These are phyloP conservation scores for Mycena chlorophos DNA, from an alignment of 768 basidiomycete genomes.

Conservation along the genomic window DNA sequence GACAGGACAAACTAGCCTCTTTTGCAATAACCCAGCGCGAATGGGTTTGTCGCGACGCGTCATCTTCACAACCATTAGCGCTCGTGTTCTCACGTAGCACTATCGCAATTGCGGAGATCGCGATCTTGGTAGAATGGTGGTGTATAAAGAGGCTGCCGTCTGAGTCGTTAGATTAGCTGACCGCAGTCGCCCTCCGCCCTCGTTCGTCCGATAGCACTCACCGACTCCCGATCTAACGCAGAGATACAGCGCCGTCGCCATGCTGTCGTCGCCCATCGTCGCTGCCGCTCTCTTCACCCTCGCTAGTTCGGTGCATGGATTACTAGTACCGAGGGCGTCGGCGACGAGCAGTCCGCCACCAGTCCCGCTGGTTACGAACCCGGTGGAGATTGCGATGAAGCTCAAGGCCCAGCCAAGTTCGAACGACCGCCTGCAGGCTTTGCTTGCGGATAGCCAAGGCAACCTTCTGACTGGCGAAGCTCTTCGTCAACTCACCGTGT, in stretches of 20 bases:
- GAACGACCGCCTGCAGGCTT: conserved; percentile 15
- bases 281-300: not conserved
- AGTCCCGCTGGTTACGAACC: not conserved
- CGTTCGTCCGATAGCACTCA: not conserved
- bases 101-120: too few species aligned
- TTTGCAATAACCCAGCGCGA: too few species aligned
- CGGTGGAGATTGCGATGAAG: not conserved
- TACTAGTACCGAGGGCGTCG: not conserved
- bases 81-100: too few species aligned
- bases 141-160: too few species aligned
- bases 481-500: not conserved
- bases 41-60: too few species aligned
- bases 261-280: not conserved
- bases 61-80: too few species aligned
- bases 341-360: not conserved
- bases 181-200: not conserved
- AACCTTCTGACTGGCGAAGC: conserved; percentile 7
- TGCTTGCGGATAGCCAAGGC: conserved; percentile 26
- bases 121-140: too few species aligned
- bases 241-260: not conserved
- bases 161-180: too few species aligned
- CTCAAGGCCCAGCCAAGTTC: conserved; percentile 1
- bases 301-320: not conserved
- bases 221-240: not conserved
- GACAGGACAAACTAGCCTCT: too few species aligned